Base-by-base conservation (phyloP, 176 grass and related monocot species). In the Alopecurus myosuroides region DNA sequence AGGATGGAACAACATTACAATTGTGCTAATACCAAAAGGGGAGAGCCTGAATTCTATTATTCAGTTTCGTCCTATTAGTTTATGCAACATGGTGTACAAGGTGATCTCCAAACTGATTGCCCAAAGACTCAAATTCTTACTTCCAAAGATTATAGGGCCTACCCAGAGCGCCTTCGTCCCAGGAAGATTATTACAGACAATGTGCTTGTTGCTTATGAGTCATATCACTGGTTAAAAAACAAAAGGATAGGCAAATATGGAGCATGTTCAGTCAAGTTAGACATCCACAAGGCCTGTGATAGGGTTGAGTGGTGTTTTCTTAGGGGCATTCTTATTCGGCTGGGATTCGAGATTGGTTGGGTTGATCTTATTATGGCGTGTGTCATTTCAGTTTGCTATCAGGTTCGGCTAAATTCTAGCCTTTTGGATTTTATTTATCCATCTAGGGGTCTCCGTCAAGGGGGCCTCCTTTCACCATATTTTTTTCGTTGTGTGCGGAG, bases 291-390 rank as follows among this genome's bases (percentile, higher is more conserved):
- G 6, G 52, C 52, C 4, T 55, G n/a, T 3, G 52, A 55, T 3
- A 2, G 52, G 7, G 52, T 55, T 3, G 52, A 55, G n/a, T 55
- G 52, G 52, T 0, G 2, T 1, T 55, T 55, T n/a, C 5, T 55
- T 0, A 6, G 7, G 17, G 7, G 3, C 0, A n/a, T 55, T 4
- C 3, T 55, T 2, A 0, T 22, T 5, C 3, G 6, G 15, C 18
- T 55, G 18, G 52, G 52, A 3, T 55, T 55, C 7, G 18, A 20
- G 3, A 1, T 3, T 0, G 6, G 6, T 7, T 55, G 52, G 52
- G 19, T 55, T 0, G 19, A n/a, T n/a, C n/a, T n/a, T n/a, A n/a
- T n/a, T n/a, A n/a, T n/a, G n/a, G n/a, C n/a, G n/a, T n/a, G n/a
- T n/a, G n/a, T n/a, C n/a, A n/a, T n/a, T n/a, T n/a, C n/a, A n/a